Percentiles rank a stretch among this genome's conserved stretches.
phyloP scores from a whole-genome alignment of 2,329 filamentous ascomycete genomes.

The Penicillium nordicum region DNA sequence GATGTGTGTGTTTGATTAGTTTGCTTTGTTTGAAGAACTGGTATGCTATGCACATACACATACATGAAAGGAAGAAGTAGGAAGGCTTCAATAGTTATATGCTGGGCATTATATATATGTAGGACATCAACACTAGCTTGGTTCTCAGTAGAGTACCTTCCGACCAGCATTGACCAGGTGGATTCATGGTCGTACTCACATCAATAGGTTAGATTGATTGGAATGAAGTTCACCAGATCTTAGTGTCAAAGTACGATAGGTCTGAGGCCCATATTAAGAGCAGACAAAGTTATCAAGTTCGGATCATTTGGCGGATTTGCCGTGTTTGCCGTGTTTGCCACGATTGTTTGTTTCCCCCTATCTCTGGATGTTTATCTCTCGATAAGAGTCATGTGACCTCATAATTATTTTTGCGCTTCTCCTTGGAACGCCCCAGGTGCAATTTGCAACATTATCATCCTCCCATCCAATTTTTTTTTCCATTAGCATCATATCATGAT shows the following conservation, averaged over 20 bases:
- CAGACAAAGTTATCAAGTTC: not conserved
- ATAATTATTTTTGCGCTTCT: slow-evolving; percentile 23
- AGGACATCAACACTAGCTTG: not conserved
- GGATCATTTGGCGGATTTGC: no score
- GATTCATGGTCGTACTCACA: not conserved
- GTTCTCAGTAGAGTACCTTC: not conserved
- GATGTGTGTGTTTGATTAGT: not conserved
- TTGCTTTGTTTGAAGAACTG: not conserved
- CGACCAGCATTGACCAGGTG: not conserved
- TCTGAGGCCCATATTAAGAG: not conserved
- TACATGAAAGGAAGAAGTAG: not conserved
- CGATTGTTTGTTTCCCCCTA: not conserved
- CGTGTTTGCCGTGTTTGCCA: slow-evolving; percentile 1
- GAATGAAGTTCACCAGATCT: not conserved
- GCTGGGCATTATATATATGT: not conserved
- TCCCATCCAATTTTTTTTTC: not conserved
- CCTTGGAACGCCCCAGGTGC: slow-evolving; percentile 13
- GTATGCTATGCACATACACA: not conserved
- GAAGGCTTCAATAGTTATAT: not conserved
- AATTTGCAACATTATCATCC: slow-evolving; percentile 7
- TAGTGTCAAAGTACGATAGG: not conserved
- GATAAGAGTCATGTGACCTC: slow-evolving; percentile 23
- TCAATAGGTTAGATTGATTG: not conserved
- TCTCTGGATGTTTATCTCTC: slow-evolving; percentile 11
- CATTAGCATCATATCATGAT: slow-evolving; percentile 27